Evolutionary conservation across 371 early-diverging fungal genomes (phyloP).

Genomic region (Lichtheimia ornata): DNA sequence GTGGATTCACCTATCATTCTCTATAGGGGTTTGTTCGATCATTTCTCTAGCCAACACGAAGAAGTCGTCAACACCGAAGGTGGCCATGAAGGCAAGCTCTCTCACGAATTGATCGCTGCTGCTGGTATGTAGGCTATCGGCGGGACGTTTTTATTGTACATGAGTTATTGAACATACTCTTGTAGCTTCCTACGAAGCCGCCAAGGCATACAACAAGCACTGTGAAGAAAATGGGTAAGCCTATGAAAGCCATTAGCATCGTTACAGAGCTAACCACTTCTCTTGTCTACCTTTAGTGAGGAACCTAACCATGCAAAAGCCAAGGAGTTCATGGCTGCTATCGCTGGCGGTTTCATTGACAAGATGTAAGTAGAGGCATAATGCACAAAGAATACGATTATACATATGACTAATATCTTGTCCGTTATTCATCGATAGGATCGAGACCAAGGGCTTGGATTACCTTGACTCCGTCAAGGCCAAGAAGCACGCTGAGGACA

Average conservation of each 20-base stretch:
- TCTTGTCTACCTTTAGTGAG: conserved; percentile 7
- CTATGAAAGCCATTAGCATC: background rate
- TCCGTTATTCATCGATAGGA: conserved; percentile 3
- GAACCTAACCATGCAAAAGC: conserved; percentile 45
- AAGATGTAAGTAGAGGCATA: background rate
- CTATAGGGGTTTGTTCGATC: conserved; percentile 42
- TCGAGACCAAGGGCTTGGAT: conserved; percentile 58
- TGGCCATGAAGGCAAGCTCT: conserved; percentile 42
- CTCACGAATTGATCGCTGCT: conserved; percentile 57
- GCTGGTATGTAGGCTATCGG: conserved; percentile 35
- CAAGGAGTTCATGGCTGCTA: conserved; percentile 56
- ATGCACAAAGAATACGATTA: background rate
- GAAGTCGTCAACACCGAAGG: conserved; percentile 11
- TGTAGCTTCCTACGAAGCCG: conserved; percentile 42
- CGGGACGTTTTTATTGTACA: background rate
- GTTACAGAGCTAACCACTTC: background rate
- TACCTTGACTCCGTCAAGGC: conserved; percentile 47
- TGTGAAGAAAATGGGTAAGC: conserved; percentile 37
- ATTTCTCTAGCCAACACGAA: conserved; percentile 28
- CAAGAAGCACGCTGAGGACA: conserved; percentile 43
- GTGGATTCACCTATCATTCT: background rate
- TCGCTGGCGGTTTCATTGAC: conserved; percentile 40
- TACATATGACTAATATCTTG: background rate
- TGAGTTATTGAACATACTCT: background rate
- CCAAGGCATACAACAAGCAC: conserved; percentile 52